Evolutionary conservation across 2,329 filamentous ascomycete species (phyloP).

Genomic region (Beauveria rudraprayagi): DNA sequence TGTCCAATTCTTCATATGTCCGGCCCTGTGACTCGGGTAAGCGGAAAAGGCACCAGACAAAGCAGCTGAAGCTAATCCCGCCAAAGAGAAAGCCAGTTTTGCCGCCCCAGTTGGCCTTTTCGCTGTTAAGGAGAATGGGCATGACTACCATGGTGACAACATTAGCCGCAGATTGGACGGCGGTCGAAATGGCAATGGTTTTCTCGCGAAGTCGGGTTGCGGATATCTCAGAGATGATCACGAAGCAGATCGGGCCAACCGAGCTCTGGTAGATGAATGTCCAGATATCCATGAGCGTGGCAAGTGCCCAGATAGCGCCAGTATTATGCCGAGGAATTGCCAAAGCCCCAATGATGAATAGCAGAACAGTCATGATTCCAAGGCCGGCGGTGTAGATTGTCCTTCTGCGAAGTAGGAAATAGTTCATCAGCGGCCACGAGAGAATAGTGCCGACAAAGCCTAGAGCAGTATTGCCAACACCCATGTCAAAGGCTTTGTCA

Average conservation of each 20-base stretch:
- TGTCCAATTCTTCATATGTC: constrained; percentile 19
- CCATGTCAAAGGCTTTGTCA: constrained; percentile 18
- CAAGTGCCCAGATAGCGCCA: constrained; percentile 28
- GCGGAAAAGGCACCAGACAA: constrained; percentile 18
- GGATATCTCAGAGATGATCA: constrained; percentile 31
- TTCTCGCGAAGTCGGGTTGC: constrained; percentile 26
- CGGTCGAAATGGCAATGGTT: constrained; percentile 24
- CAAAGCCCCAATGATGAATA: constrained; percentile 35
- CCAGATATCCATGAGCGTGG: constrained; percentile 33
- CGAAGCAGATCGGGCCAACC: constrained; percentile 35
- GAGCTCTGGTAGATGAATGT: constrained; percentile 33
- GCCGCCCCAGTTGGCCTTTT: constrained; percentile 16
- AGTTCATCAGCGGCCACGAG: constrained; percentile 33
- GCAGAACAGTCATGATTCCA: constrained; percentile 24
- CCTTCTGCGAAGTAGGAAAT: constrained; percentile 29
- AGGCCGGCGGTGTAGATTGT: constrained; percentile 26
- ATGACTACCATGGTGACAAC: constrained; percentile 16
- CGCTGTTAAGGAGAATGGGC: constrained; percentile 19
- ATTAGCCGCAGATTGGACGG: constrained; percentile 17
- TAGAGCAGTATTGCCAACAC: constrained; percentile 30
- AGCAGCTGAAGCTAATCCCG: constrained; percentile 12
- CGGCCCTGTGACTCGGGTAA: constrained; percentile 20
- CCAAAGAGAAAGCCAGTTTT: constrained; percentile 19
- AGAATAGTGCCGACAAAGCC: constrained; percentile 33
- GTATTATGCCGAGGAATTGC: constrained; percentile 25